A percentile compares a stretch with the other conserved stretches of the same genome.
Evolutionary conservation across 768 basidiomycete species (phyloP).

Genomic region (Russula olivacea): DNA sequence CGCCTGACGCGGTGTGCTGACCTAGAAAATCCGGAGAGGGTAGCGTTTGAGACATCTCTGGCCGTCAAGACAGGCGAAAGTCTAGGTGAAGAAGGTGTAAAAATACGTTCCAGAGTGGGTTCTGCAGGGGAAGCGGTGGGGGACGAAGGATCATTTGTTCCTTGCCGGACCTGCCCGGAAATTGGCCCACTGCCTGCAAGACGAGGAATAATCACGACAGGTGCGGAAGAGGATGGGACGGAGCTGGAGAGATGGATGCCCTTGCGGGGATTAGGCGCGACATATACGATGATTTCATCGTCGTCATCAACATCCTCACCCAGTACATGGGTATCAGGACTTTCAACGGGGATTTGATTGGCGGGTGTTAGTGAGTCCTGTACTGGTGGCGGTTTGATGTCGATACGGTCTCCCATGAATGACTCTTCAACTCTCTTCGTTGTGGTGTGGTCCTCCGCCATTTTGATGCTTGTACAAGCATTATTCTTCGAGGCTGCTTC

Average conservation of each 20-base stretch:
- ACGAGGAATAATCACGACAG: background rate
- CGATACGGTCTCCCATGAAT: slow-evolving; percentile 37
- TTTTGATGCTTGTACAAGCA: background rate
- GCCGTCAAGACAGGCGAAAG: slow-evolving; percentile 28
- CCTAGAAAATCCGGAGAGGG: slow-evolving; percentile 31
- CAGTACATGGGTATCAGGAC: slow-evolving; percentile 8
- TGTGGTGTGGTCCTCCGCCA: background rate
- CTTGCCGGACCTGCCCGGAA: slow-evolving; percentile 54
- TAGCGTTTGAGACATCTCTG: slow-evolving; percentile 34
- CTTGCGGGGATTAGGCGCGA: slow-evolving; percentile 61
- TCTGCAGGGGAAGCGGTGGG: background rate
- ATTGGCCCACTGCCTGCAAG: slow-evolving; percentile 28
- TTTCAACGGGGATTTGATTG: slow-evolving; percentile 10
- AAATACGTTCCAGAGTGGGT: background rate
- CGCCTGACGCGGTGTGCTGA: slow-evolving; percentile 27
- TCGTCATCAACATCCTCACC: slow-evolving; percentile 31
- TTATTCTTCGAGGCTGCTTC: slow-evolving; percentile 21
- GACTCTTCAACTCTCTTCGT: slow-evolving; percentile 31
- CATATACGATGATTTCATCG: slow-evolving; percentile 72
- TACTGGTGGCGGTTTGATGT: slow-evolving; percentile 26
- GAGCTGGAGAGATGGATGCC: background rate
- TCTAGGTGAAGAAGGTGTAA: background rate
- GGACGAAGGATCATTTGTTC: background rate
- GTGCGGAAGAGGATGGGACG: background rate
- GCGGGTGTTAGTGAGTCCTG: background rate